Evolutionary conservation across 305 asterid species (phyloP), one percentile per base, ranked within the genome.

Genomic region (Stenogyne calaminthoides): DNA sequence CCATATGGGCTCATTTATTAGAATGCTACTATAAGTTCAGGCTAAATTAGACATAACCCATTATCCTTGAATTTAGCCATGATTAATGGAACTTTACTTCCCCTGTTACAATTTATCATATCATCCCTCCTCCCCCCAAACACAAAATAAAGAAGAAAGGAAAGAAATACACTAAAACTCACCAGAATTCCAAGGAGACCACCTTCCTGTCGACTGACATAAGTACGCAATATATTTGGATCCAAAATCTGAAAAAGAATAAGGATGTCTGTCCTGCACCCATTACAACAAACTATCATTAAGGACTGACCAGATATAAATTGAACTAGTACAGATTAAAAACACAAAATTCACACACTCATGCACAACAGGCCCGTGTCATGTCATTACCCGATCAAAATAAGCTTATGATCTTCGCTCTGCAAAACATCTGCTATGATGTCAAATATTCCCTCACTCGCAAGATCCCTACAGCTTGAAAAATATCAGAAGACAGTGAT

Each of bases 241-340:
- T 95, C 99, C 77, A 88, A 94, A 81, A 86, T 89, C 88, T 90
- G 86, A 77, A 84, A 88, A 80, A 87, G 91, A 84, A 91, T 83
- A 77, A 95, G 96, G 84, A 95, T 89, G 85, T 92, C 97, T 89
- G 96, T 89, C 95, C 99, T 95, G 96, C 92, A 92, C 73, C 83
- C 86, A 78, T 83, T 77, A 85, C 64, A 78, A 72, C 58, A 79
- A 81, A 70, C 71, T 64, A 76, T 36, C 72, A 73, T 32, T 40
- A 74, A 65, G 73, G 47, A 54, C 52, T 70, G 71, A 67, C 78
- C 73, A 36, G 25, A 62, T 39, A 63, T 42, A 75, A 64, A 67
- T 58, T 51, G 49, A 67, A 37, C 14, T 19, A 60, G 27, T 66
- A 12, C 40, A 7, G 18, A 34, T 57, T 4, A 70, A 25, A 14